Evolutionary conservation across 1,284 basidiomycete genomes (phyloP).

Genomic region (Marasmius tenuissimus): DNA sequence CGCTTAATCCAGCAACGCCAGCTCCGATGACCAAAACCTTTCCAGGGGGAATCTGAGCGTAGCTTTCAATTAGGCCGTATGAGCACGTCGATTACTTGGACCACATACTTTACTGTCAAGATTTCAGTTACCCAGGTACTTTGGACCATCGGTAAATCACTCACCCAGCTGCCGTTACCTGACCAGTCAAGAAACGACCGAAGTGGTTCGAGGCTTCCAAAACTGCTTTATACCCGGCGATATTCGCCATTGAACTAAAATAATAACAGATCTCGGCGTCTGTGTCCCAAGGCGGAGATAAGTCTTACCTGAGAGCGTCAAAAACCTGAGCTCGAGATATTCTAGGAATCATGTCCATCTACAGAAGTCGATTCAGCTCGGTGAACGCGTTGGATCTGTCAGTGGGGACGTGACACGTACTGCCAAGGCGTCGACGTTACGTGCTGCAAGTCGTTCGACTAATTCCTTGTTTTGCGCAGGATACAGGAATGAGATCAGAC

Average conservation of each 20-base stretch:
- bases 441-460: constrained; percentile 63
- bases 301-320: constrained; percentile 71
- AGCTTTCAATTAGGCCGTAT: constrained; percentile 5
- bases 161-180: constrained; percentile 85
- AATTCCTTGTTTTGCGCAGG: constrained; percentile 76
- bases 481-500: constrained; percentile 82
- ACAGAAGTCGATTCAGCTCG: not conserved
- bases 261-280: not conserved
- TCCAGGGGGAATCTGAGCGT: constrained; percentile 72
- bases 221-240: constrained; percentile 85
- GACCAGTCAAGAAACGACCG: constrained; percentile 83
- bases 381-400: not conserved
- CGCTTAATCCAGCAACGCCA: constrained; percentile 83
- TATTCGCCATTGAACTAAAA: constrained; percentile 85
- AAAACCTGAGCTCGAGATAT: constrained; percentile 87
- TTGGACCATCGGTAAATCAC: constrained; percentile 22
- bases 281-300: not conserved
- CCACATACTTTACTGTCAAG: constrained; percentile 18
- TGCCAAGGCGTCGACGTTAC: constrained; percentile 65
- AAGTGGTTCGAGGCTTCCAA: constrained; percentile 86
- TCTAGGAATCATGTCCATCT: constrained; percentile 88
- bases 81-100: not conserved
- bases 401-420: constrained; percentile 26
- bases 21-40: constrained; percentile 86
- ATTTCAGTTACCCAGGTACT: not conserved